Conservation (phyloP, 108 stramenopile species). For the Cyclotella distinguenda region DNA sequence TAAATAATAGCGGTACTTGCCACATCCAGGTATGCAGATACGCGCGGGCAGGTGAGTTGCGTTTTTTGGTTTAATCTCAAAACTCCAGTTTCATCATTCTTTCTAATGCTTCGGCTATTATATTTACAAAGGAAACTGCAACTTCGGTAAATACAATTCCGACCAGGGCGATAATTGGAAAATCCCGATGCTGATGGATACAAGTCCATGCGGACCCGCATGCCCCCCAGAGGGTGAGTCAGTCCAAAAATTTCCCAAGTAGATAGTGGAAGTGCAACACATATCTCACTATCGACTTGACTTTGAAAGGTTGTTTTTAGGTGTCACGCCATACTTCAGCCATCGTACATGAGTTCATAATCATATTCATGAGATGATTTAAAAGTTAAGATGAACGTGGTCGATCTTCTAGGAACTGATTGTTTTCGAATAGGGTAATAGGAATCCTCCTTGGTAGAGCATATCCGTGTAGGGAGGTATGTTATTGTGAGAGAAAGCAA, state of each 20-base stretch:
- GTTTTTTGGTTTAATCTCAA: neutral
- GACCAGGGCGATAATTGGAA: slow-evolving; percentile 23
- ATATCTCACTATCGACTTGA: too few relatives aligned
- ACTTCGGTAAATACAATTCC: slow-evolving; percentile 26
- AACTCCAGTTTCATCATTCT: neutral
- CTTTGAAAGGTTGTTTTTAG: too few relatives aligned
- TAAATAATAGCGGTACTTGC: slow-evolving; percentile 24
- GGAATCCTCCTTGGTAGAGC: too few relatives aligned
- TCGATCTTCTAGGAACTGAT: too few relatives aligned
- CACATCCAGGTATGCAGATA: slow-evolving; percentile 41
- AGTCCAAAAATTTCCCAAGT: neutral
- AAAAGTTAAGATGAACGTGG: too few relatives aligned
- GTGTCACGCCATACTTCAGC: too few relatives aligned
- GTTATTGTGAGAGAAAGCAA: too few relatives aligned
- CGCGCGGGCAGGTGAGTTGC: slow-evolving; percentile 9
- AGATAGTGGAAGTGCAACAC: too few relatives aligned
- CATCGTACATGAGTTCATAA: too few relatives aligned
- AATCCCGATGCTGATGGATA: slow-evolving; percentile 28
- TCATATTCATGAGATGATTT: too few relatives aligned
- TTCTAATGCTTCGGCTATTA: neutral
- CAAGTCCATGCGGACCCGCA: slow-evolving; percentile 30
- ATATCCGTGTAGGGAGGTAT: too few relatives aligned
- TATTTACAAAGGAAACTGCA: slow-evolving; percentile 20
- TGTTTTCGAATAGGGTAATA: too few relatives aligned
- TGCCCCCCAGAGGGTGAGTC: slow-evolving; percentile 34